These are phyloP conservation scores for Penstemon barbatus DNA, from an alignment of 257 asterid species.

Conservation along the genomic window DNA sequence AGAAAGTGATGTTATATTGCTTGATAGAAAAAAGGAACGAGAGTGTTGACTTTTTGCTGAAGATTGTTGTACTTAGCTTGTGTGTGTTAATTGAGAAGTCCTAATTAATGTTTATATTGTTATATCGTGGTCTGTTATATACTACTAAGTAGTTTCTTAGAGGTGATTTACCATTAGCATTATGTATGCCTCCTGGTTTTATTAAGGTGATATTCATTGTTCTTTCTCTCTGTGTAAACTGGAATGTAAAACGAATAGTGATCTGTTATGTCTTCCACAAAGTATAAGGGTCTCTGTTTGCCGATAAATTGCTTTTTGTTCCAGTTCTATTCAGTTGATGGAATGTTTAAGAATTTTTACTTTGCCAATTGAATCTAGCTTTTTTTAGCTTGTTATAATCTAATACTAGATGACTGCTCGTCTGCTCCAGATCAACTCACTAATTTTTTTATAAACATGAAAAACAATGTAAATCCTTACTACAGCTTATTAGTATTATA, in stretches of 20 bases:
- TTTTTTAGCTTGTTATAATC: not conserved
- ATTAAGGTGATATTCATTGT: too few relatives aligned
- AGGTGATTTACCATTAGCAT: too few relatives aligned
- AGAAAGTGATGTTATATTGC: slow-evolving; percentile 19
- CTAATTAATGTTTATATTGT: not conserved
- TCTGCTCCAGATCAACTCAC: not conserved
- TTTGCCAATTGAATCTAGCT: not conserved
- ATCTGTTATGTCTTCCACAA: too few relatives aligned
- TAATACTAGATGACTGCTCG: not conserved
- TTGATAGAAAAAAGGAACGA: not conserved
- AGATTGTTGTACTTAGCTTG: not conserved
- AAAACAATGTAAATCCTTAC: too few relatives aligned
- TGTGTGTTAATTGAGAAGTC: not conserved
- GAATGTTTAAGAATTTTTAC: not conserved
- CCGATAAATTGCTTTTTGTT: too few relatives aligned
- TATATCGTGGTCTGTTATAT: not conserved
- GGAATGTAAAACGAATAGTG: too few relatives aligned
- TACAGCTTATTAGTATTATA: not conserved
- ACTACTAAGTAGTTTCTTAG: too few relatives aligned
- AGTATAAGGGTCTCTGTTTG: too few relatives aligned
- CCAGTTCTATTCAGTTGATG: not conserved
- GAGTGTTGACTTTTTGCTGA: not conserved
- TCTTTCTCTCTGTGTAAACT: too few relatives aligned
- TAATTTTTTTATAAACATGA: too few relatives aligned
- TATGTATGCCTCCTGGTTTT: too few relatives aligned